phyloP scores from a whole-genome alignment of 768 basidiomycete genomes.

The Lyophyllum semitale region DNA sequence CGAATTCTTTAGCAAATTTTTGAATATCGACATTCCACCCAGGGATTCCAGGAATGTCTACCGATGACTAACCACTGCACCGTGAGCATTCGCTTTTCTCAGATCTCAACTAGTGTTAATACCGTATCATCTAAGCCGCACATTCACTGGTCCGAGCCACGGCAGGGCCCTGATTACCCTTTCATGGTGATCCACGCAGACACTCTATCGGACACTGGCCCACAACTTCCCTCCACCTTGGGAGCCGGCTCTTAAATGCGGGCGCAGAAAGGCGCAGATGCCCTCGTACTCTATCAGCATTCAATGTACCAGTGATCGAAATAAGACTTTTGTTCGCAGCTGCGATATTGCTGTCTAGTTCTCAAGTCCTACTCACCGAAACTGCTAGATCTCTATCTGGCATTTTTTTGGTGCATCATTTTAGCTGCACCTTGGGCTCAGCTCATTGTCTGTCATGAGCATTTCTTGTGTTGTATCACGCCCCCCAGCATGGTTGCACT shows the following conservation, averaged over 20 bases:
- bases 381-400: background rate
- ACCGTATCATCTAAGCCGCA: background rate
- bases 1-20: conserved; percentile 67
- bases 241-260: too few species aligned
- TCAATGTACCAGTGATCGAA: background rate
- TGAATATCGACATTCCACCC: conserved; percentile 27
- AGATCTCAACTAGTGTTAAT: background rate
- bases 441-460: too few species aligned
- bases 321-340: background rate
- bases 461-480: too few species aligned
- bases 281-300: too few species aligned
- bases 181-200: background rate
- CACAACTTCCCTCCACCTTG: too few species aligned
- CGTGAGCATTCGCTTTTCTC: background rate
- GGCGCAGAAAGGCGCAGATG: too few species aligned
- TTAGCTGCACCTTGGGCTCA: too few species aligned
- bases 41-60: background rate
- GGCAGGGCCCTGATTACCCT: background rate
- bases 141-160: background rate
- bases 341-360: background rate
- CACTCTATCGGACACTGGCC: background rate
- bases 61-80: background rate
- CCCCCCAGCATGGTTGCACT: too few species aligned
- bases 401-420: background rate
- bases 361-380: background rate